Percentiles rank a stretch among this genome's conserved stretches.
Evolutionary conservation across 495 filamentous ascomycete genomes (phyloP).

Genomic region (Opeltia flavorubescens): DNA sequence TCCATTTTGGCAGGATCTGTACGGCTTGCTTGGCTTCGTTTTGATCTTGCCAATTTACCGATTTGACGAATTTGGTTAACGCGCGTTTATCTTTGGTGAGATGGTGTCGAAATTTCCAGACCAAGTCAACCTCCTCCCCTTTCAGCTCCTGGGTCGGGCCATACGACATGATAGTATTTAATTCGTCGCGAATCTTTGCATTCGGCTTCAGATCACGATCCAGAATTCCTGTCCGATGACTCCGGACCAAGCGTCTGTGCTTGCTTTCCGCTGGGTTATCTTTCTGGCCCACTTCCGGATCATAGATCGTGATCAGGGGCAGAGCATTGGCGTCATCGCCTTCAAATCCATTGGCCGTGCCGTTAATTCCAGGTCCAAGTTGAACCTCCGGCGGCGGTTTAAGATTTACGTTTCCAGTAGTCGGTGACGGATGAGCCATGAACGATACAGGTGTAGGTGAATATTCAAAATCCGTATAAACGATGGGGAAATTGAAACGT

Average conservation of each 20-base stretch:
- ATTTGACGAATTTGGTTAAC: slow-evolving; percentile 94
- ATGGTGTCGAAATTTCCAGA: slow-evolving; percentile 95
- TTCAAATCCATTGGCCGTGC: slow-evolving; percentile 29
- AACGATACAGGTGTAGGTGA: slow-evolving; percentile 66
- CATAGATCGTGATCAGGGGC: slow-evolving; percentile 70
- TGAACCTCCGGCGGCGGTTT: slow-evolving; percentile 73
- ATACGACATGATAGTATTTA: slow-evolving; percentile 83
- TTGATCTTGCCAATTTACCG: slow-evolving; percentile 82
- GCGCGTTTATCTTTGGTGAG: slow-evolving; percentile 85
- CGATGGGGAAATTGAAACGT: slow-evolving; percentile 88
- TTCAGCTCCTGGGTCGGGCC: slow-evolving; percentile 80
- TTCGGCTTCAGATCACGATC: slow-evolving; percentile 93
- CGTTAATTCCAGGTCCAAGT: slow-evolving; percentile 69
- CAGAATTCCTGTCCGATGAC: slow-evolving; percentile 80
- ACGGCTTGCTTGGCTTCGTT: slow-evolving; percentile 78
- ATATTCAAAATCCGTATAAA: slow-evolving; percentile 91
- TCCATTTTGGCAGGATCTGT: slow-evolving; percentile 85
- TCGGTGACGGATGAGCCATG: slow-evolving; percentile 44
- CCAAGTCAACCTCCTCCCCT: slow-evolving; percentile 81
- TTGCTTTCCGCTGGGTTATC: slow-evolving; percentile 96
- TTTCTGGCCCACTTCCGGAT: slow-evolving; percentile 74
- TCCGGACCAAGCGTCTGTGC: slow-evolving; percentile 79
- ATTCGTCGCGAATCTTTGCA: slow-evolving; percentile 85
- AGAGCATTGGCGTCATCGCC: slow-evolving; percentile 39
- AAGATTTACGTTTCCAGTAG: slow-evolving; percentile 49